Evolutionary conservation across 2,329 filamentous ascomycete genomes (phyloP), one percentile per base, ranked within the genome.

Genomic region (Penicillium sp.): DNA sequence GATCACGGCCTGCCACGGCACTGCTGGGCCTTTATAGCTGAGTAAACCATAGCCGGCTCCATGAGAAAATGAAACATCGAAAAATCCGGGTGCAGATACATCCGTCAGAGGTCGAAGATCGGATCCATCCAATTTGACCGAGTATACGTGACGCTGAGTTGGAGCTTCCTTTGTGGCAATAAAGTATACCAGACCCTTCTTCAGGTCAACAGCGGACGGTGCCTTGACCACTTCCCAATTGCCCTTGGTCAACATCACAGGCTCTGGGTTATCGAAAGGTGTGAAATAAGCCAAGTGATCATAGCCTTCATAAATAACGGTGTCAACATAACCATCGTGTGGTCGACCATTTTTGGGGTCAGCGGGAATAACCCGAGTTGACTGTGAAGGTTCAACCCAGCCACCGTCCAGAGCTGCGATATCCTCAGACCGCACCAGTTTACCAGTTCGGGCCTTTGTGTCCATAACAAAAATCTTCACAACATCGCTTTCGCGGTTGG

Each of bases 231-330:
- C 93, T 73, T 99, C 95, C 92, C 93, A 99, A 33, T 88, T 74
- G 5, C 94, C 94, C 38, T 89, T 87, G 0, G 94, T 99, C 40
- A 99, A 84, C 80, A 96, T 85, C 46, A 90, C 77, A 6, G 94
- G 92, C n/a, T 89, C 79, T 0, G 89, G 80, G 65, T 87, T 92
- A 65, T 97, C 90, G 51, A 97, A 76, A 2, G 94, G 93, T 0
- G 88, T 87, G 71, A 97, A 99, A 76, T 97, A 97, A 0, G 89
- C 94, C 50, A 99, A 79, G 67, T 99, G 94, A 65, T 97, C 91
- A 65, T 90, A 91, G 54, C 92, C 88, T 21, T 96, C 84, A 69
- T 95, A 82, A 54, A 97, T 89, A 58, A 97, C 80, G 0, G 89
- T 92, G 73, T 99, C 94, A 60, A 99, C 87, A 69, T 99, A 99